Percentiles rank a stretch among this genome's conserved stretches.
Conservation (phyloP, 139 green algal genomes). For the Monoraphidium neglectum region DNA sequence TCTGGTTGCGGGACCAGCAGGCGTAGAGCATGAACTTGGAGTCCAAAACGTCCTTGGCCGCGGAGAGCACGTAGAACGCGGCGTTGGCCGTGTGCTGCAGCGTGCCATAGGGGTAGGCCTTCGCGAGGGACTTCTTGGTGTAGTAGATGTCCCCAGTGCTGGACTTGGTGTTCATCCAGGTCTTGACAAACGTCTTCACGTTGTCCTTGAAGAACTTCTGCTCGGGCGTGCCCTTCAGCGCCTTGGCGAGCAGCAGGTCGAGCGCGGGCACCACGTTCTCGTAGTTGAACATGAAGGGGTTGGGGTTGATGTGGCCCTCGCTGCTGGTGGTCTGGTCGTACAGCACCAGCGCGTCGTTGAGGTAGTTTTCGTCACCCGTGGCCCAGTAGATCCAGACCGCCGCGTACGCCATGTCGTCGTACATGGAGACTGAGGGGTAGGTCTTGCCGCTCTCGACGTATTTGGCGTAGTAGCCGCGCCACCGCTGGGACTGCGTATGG, state of each 20-base stretch:
- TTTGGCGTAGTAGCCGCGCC: constrained; percentile 30
- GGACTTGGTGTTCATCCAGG: constrained; percentile 38
- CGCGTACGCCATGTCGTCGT: constrained; percentile 36
- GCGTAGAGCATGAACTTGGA: constrained; percentile 37
- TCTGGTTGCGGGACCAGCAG: constrained; percentile 38
- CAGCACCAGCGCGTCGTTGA: constrained; percentile 34
- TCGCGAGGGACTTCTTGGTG: constrained; percentile 34
- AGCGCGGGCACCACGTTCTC: constrained; percentile 37
- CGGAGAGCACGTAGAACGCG: constrained; percentile 30
- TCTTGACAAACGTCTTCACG: constrained; percentile 27
- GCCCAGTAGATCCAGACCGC: constrained; percentile 40
- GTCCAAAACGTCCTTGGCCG: constrained; percentile 31
- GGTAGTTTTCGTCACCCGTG: constrained; percentile 35
- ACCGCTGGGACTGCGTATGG: constrained; percentile 8
- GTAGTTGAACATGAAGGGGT: constrained; percentile 42
- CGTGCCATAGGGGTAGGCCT: constrained; percentile 31
- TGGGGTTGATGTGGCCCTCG: constrained; percentile 37
- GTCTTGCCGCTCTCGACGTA: constrained; percentile 26
- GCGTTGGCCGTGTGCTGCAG: constrained; percentile 40
- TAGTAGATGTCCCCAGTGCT: constrained; percentile 34
- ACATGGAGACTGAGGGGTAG: constrained; percentile 32
- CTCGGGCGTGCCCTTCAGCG: background rate
- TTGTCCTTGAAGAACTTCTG: constrained; percentile 27
- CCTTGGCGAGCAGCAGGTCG: constrained; percentile 33
- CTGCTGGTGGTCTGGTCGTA: constrained; percentile 28